phyloP scores from a whole-genome alignment of 2,329 filamentous ascomycete genomes.

The Decorospora gaudefroyi region DNA sequence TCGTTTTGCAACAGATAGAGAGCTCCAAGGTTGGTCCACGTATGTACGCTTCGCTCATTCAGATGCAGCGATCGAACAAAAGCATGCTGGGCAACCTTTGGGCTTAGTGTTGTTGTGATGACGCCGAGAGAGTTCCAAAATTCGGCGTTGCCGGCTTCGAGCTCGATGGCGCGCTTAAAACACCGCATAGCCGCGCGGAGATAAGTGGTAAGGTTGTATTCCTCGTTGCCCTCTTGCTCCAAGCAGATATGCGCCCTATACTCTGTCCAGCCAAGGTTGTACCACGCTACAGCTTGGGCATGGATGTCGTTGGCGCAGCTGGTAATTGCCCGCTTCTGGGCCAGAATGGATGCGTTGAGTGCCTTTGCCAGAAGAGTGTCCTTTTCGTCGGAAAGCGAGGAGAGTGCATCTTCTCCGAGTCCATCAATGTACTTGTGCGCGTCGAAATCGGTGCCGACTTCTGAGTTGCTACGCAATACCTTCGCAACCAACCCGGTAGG shows the following conservation, averaged over 20 bases:
- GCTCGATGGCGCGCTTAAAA: slow-evolving; percentile 94
- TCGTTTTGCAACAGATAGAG: slow-evolving; percentile 86
- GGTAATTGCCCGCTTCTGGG: slow-evolving; percentile 83
- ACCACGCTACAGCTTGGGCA: slow-evolving; percentile 93
- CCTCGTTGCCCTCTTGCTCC: slow-evolving; percentile 45
- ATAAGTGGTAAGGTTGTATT: slow-evolving; percentile 62
- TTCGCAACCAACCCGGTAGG: slow-evolving; percentile 62
- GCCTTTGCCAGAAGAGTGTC: slow-evolving; percentile 56
- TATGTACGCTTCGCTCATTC: slow-evolving; percentile 80
- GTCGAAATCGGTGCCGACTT: slow-evolving; percentile 59
- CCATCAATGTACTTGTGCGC: slow-evolving; percentile 72
- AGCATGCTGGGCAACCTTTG: slow-evolving; percentile 87
- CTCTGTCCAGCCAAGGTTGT: slow-evolving; percentile 95
- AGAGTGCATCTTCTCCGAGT: slow-evolving; percentile 53
- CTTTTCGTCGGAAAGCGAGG: slow-evolving; percentile 22
- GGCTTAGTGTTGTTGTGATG: slow-evolving; percentile 82
- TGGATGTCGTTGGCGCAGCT: slow-evolving; percentile 74
- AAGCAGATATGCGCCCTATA: slow-evolving; percentile 76
- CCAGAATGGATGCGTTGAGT: slow-evolving; percentile 74
- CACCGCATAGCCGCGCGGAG: slow-evolving; percentile 81
- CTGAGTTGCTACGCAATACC: slow-evolving; percentile 60
- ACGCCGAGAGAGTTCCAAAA: slow-evolving; percentile 98
- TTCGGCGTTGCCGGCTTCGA: slow-evolving; percentile 90
- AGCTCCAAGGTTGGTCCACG: slow-evolving; percentile 89
- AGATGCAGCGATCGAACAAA: slow-evolving; percentile 91